Evolutionary conservation across 192 early-diverging fungal genomes (phyloP), one percentile per base, ranked within the genome.

Genomic region (Spizellomyces sp.): DNA sequence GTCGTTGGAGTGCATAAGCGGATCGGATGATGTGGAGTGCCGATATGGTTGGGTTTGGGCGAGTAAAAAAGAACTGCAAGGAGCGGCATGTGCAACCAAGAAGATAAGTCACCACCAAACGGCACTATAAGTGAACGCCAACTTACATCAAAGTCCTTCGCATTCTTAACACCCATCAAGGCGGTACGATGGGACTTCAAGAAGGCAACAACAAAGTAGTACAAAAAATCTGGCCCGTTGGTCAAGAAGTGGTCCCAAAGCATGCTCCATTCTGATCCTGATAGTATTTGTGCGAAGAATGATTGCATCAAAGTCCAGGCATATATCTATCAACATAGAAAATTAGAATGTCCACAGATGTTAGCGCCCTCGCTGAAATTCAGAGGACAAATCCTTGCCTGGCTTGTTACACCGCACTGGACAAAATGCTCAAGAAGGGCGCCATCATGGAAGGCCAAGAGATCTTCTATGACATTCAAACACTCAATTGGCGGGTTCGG

Each of bases 401-500:
- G 80, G 54, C 73, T 74, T 14, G 81, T 88, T 15, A 88, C 62
- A 58, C 79, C 73, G 47, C 72, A 52, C 12, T 61, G 8, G 0
- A 70, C 69, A 68, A 88, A 88, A 72, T 88, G 87, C 6, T 58
- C 55, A 6, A 81, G 61, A 5, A 88, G 70, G 6, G 80, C 81
- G 5, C 64, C 69, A 77, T 88, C 85, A 64, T 88, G 84, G 58
- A 61, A 80, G 4, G 27, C 74, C 4, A 88, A 60, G 21, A 88
- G 50, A 21, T 84, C 76, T 65, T 86, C 82, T 4, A 88, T 64
- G 21, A 88, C 50, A 36, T 77, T 84, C 15, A 88, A 76, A 43
- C 69, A 75, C 67, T 88, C 86, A 12, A 88, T 65, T 0, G 87
- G 87, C 4, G 87, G 87, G 57, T 88, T 88, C 2, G 87, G 87